These are phyloP conservation scores for Tulasnella sp. DNA, from an alignment of 768 basidiomycete species.

Conservation along the genomic window DNA sequence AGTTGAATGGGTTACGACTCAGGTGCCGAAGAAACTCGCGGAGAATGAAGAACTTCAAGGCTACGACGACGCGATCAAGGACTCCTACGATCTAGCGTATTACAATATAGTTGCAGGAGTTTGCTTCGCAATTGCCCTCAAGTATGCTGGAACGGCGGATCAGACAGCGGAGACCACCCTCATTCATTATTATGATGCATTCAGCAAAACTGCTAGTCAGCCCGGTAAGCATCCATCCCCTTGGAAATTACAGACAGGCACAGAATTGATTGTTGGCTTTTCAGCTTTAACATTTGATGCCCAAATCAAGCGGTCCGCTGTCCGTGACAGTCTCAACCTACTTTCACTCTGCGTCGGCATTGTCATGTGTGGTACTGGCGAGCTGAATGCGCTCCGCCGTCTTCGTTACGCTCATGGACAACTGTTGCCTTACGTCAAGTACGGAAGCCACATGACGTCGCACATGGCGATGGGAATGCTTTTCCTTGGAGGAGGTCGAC, in stretches of 20 bases:
- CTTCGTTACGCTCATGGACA: constrained; percentile 90
- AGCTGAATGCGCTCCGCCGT: constrained; percentile 84
- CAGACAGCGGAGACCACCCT: constrained; percentile 86
- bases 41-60: constrained; percentile 44
- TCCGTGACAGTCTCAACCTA: constrained; percentile 84
- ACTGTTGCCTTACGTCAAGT: constrained; percentile 63
- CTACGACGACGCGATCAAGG: constrained; percentile 50
- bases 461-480: constrained; percentile 89
- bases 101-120: constrained; percentile 89
- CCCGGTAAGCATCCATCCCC: constrained; percentile 25
- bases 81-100: constrained; percentile 84
- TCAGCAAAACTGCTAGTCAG: constrained; percentile 49
- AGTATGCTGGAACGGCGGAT: constrained; percentile 91
- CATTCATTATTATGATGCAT: constrained; percentile 78
- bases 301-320: constrained; percentile 82
- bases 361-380: constrained; percentile 98
- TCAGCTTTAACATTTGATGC: constrained; percentile 80
- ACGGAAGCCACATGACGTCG: constrained; percentile 87
- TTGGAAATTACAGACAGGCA: constrained; percentile 8
- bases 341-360: constrained; percentile 85
- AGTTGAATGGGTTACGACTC: constrained; percentile 68
- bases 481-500: constrained; percentile 91
- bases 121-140: constrained; percentile 89
- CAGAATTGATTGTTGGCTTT: neutral
- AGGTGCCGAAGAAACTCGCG: constrained; percentile 63